phyloP scores from a whole-genome alignment of 305 asterid genomes.

The Stenogyne calaminthoides region DNA sequence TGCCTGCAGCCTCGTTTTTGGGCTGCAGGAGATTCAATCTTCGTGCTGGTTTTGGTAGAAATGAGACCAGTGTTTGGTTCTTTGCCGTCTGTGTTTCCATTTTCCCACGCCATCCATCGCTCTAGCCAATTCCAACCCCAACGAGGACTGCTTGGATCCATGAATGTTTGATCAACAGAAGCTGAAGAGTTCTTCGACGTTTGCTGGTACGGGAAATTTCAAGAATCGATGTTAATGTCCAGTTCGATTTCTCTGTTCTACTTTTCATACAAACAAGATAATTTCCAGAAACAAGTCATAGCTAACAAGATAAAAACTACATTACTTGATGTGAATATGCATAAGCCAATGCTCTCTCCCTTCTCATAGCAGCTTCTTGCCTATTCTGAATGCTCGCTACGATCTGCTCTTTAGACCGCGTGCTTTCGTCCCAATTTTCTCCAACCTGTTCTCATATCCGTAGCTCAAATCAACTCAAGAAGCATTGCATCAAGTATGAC shows the following conservation, averaged over 20 bases:
- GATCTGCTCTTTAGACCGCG: conserved; percentile 64
- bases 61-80: background rate
- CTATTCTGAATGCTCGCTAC: conserved; percentile 50
- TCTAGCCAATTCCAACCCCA: conserved; percentile 99
- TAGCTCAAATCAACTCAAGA: background rate
- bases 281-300: no score
- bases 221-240: background rate
- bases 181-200: conserved; percentile 48
- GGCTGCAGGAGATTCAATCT: conserved; percentile 42
- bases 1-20: conserved; percentile 37
- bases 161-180: conserved; percentile 47
- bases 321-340: conserved; percentile 76
- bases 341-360: conserved; percentile 88
- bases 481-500: no score
- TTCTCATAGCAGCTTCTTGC: conserved; percentile 71
- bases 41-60: background rate
- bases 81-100: conserved; percentile 35
- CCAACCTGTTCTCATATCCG: conserved; percentile 42
- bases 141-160: conserved; percentile 65
- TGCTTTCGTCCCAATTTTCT: conserved; percentile 67
- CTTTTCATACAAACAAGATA: background rate
- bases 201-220: conserved; percentile 36
- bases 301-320: no score
- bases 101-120: conserved; percentile 92
- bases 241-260: background rate